A percentile compares a stretch with the other conserved stretches of the same genome.
These are phyloP conservation scores for Neurospora tetraspora DNA, from an alignment of 495 filamentous ascomycete species.

Conservation along the genomic window DNA sequence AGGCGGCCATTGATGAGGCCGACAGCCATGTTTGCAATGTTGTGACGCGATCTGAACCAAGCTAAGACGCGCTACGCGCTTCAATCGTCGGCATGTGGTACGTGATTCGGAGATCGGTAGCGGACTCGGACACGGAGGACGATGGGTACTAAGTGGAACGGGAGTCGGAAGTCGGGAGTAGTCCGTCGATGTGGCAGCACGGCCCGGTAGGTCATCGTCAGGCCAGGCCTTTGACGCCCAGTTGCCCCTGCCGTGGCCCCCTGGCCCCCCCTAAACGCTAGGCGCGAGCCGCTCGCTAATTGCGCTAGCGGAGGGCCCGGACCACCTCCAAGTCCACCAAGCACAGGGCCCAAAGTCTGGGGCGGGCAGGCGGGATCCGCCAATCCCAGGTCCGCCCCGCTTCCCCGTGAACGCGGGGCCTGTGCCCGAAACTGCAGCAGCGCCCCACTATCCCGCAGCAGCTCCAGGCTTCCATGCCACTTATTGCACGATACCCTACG, in stretches of 20 bases:
- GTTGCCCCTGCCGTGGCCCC: neutral
- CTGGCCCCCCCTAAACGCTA: neutral
- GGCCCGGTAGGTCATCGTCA: neutral
- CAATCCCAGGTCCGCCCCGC: neutral
- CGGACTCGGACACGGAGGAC: neutral
- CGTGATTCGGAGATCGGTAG: neutral
- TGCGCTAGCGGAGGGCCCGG: neutral
- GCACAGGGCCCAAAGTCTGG: neutral
- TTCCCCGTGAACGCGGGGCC: neutral
- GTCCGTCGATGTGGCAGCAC: neutral
- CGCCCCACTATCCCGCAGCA: neutral
- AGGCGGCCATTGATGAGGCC: constrained; percentile 36
- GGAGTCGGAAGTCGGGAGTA: neutral
- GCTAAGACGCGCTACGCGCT: neutral
- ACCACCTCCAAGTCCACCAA: neutral
- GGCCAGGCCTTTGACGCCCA: neutral
- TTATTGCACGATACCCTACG: neutral
- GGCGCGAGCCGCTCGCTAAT: neutral
- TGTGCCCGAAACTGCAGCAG: neutral
- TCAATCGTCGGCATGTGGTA: neutral
- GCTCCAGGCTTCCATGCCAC: neutral
- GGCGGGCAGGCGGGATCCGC: neutral
- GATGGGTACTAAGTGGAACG: neutral
- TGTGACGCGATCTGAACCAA: neutral
- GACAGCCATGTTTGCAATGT: constrained; percentile 30